phyloP scores from a whole-genome alignment of 1,139 yeast genomes.

The Yamadazyma oceani region DNA sequence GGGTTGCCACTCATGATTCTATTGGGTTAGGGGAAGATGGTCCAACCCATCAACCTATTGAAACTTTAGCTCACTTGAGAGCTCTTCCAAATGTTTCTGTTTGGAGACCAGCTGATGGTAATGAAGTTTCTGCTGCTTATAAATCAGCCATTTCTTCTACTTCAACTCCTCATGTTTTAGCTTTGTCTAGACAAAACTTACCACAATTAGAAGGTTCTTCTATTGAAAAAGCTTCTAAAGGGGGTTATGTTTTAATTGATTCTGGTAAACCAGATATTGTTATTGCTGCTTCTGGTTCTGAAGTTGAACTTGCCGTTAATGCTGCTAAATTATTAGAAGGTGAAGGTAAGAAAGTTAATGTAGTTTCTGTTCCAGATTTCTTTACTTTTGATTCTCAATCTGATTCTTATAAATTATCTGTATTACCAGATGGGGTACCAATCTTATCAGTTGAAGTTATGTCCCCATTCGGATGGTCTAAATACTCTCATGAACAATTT shows the following conservation, averaged over 20 bases:
- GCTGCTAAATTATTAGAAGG: constrained; percentile 70
- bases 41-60: constrained; percentile 99
- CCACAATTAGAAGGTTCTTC: constrained; percentile 95
- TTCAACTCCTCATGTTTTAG: constrained; percentile 84
- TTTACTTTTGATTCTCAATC: constrained; percentile 85
- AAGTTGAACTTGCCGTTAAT: constrained; percentile 80
- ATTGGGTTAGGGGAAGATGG: constrained; percentile 99
- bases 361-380: constrained; percentile 94
- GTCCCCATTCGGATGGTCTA: constrained; percentile 90
- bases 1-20: constrained; percentile 99
- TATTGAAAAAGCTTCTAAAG: constrained; percentile 88
- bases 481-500: constrained; percentile 95
- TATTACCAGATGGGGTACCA: constrained; percentile 94
- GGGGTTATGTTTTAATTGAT: constrained; percentile 82
- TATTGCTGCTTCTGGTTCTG: constrained; percentile 93
- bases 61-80: constrained; percentile 97
- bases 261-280: constrained; percentile 68
- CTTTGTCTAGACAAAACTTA: constrained; percentile 95
- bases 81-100: constrained; percentile 93
- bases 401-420: constrained; percentile 74
- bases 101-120: constrained; percentile 99
- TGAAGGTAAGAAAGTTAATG: constrained; percentile 57
- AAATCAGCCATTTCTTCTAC: constrained; percentile 68
- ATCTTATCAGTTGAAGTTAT: constrained; percentile 92
- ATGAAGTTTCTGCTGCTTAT: constrained; percentile 98